Evolutionary conservation across 768 basidiomycete species (phyloP).

Genomic region (Leccinellum luteum): DNA sequence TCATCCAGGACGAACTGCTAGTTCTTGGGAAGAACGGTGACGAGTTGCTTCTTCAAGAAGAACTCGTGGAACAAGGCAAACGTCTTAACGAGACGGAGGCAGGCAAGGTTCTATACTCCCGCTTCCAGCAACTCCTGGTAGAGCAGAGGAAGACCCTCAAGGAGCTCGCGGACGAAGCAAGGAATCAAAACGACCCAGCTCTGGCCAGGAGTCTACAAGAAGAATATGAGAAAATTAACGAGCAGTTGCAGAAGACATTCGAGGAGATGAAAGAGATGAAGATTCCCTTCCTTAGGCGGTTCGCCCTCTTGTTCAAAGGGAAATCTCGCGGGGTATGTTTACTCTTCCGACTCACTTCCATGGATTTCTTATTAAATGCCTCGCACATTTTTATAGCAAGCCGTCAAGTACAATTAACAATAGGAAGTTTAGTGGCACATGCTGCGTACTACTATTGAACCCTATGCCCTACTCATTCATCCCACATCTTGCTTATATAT

Average conservation of each 20-base stretch:
- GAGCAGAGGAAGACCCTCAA: conserved; percentile 16
- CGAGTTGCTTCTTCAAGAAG: conserved; percentile 20
- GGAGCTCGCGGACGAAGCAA: conserved; percentile 20
- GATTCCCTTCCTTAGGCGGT: conserved; percentile 11
- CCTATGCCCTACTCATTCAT: neutral
- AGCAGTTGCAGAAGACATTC: conserved; percentile 16
- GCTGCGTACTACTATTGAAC: neutral
- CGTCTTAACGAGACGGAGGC: conserved; percentile 24
- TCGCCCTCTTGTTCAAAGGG: conserved; percentile 4
- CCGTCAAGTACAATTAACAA: neutral
- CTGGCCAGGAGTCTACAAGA: conserved; percentile 9
- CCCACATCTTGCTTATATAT: neutral
- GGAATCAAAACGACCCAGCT: conserved; percentile 4
- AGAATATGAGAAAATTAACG: conserved; percentile 11
- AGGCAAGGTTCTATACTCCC: conserved; percentile 16
- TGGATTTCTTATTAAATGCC: neutral
- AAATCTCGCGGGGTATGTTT: conserved; percentile 12
- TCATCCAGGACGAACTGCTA: neutral
- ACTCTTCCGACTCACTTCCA: neutral
- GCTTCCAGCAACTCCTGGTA: conserved; percentile 13
- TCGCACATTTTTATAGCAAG: neutral
- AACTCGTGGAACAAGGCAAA: conserved; percentile 10
- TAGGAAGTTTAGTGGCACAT: neutral
- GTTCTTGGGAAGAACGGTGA: neutral
- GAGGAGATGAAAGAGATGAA: conserved; percentile 21